phyloP scores from a whole-genome alignment of 257 asterid genomes.

The Henckelia pumila region DNA sequence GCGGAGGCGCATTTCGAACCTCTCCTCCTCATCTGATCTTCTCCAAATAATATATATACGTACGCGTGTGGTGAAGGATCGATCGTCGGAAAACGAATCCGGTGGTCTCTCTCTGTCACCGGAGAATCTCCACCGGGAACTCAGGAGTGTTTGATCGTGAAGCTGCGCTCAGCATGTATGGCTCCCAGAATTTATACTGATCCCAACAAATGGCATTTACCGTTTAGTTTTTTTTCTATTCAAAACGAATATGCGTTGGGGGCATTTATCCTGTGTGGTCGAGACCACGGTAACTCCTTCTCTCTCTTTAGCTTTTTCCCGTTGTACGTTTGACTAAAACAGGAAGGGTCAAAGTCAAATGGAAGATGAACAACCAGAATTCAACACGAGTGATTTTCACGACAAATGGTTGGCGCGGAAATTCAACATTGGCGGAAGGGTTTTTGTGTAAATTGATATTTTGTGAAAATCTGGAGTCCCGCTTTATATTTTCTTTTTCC shows the following conservation, averaged over 20 bases:
- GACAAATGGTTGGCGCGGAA: background rate
- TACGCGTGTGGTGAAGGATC: background rate
- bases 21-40: slow-evolving; percentile 40
- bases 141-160: background rate
- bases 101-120: background rate
- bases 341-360: background rate
- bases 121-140: background rate
- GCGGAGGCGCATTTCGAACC: slow-evolving; percentile 22
- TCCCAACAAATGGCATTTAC: background rate
- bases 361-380: background rate
- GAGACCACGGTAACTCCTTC: background rate
- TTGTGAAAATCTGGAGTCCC: no score
- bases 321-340: background rate
- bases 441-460: background rate
- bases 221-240: background rate
- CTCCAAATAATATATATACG: no score
- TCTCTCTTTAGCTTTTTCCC: no score
- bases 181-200: background rate
- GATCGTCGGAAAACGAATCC: background rate
- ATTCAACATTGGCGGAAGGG: background rate
- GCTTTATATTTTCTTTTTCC: no score
- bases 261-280: background rate
- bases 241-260: background rate
- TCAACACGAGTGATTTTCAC: no score
- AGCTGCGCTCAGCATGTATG: background rate